Percentiles rank a stretch among this genome's conserved stretches.
phyloP scores from a whole-genome alignment of 768 basidiomycete genomes.

The Amanita inopinata region DNA sequence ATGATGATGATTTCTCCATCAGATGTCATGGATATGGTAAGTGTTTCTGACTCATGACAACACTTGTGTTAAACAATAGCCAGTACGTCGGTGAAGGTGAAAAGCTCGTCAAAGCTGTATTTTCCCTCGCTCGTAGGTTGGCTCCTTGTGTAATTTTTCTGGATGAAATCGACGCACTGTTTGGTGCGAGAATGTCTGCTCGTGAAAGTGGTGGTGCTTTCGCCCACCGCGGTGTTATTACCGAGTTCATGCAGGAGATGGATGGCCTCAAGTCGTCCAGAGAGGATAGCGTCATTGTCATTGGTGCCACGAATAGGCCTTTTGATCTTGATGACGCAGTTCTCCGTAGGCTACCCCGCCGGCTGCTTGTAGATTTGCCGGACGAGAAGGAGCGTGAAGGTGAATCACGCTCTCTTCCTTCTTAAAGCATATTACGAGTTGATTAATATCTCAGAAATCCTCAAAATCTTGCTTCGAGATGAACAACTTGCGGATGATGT shows the following conservation, averaged over 20 bases:
- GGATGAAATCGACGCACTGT: conserved; percentile 91
- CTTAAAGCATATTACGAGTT: conserved; percentile 8
- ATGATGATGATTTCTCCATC: conserved; percentile 89
- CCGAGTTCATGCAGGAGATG: conserved; percentile 96
- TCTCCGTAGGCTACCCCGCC: conserved; percentile 75
- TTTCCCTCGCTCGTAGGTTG: conserved; percentile 74
- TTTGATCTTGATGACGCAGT: conserved; percentile 91
- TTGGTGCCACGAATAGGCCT: conserved; percentile 90
- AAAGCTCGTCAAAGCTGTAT: conserved; percentile 83
- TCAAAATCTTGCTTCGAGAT: conserved; percentile 79
- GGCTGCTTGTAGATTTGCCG: conserved; percentile 83
- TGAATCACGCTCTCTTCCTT: conserved; percentile 21
- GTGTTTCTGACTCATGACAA: conserved; percentile 12
- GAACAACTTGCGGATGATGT: conserved; percentile 62
- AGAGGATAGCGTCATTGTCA: conserved; percentile 79
- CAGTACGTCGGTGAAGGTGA: conserved; percentile 88
- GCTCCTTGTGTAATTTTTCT: conserved; percentile 92
- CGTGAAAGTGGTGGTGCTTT: conserved; percentile 71
- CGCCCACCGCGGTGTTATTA: conserved; percentile 82
- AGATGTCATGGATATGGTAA: conserved; percentile 93
- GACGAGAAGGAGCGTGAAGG: conserved; percentile 81
- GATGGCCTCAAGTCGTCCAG: conserved; percentile 78
- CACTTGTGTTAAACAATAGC: conserved; percentile 1
- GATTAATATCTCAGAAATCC: conserved; percentile 48
- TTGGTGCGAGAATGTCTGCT: conserved; percentile 73